Base-by-base conservation (phyloP, 495 filamentous ascomycete species). In the Podospora sp. region DNA sequence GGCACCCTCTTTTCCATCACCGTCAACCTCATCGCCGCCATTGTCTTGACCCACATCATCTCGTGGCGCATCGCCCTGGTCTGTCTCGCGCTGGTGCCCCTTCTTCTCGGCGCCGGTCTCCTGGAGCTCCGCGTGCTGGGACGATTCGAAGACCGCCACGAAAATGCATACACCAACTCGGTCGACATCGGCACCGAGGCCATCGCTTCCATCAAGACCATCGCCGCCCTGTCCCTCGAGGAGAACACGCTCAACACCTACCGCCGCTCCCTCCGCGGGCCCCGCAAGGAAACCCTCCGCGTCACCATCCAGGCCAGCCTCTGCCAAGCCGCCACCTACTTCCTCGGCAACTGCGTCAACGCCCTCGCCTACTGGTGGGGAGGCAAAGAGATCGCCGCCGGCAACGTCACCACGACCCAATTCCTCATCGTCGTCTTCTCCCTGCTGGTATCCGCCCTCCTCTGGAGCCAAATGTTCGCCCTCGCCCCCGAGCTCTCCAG, bases 1-100 rank as follows among this genome's bases (percentile, higher is more conserved):
- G 92, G 92, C 22, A 91, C 91, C 7, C 85, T 96, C 60, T 78
- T 96, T n/a, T 87, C 86, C 64, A 89, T 91, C 57, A 76, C 81
- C 18, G 91, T 90, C 3, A 93, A 91, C 18, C 82, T 96, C 6
- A 72, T 91, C 50, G 85, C 86, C 2, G 85, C 88, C 8, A 86
- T 90, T 58, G 72, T 86, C n/a, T 75, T 96, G 29, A 82, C 88
- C 11, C 78, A 88, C 29, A 81, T 87, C 16, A 85, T 95, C 73
- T 91, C 89, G 20, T 97, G 93, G 92, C 94, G 96, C 72, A 82
- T 97, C 22, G 91, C 90, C 8, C 81, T 97, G 6, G 93, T 97
- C 20, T 93, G 90, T 73, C 87, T 88, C 60, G 81, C 91, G 4
- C 88, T 89, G 20, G 87, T 97, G 40, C 93, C 93, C 0, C 73